phyloP scores from a whole-genome alignment of 192 early-diverging fungal species.

The Entophlyctis helioformis region DNA sequence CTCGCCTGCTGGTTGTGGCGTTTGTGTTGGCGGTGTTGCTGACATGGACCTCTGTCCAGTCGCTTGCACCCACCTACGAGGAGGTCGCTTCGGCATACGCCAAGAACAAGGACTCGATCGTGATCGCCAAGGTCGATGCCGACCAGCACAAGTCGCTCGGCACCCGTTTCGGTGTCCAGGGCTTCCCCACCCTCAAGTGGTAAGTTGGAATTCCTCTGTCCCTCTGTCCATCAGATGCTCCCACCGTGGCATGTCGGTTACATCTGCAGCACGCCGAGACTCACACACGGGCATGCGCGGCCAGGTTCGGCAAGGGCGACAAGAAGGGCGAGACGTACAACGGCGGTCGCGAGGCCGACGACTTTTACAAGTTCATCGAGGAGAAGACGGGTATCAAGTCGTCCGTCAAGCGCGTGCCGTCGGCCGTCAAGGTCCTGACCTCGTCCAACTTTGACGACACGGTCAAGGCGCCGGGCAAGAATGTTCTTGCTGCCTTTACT shows the following conservation, averaged over 20 bases:
- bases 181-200: conserved; percentile 90
- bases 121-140: conserved; percentile 71
- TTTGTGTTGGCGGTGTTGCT: too few relatives aligned
- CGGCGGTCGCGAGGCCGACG: conserved; percentile 72
- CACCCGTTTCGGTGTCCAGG: conserved; percentile 53
- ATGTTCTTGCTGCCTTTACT: conserved; percentile 85
- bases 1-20: background rate
- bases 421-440: conserved; percentile 59
- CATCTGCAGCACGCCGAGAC: background rate
- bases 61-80: conserved; percentile 47
- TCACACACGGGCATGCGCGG: background rate
- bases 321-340: conserved; percentile 67
- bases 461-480: conserved; percentile 58
- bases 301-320: conserved; percentile 67
- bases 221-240: background rate
- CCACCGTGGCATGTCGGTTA: background rate
- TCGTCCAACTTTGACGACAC: conserved; percentile 63
- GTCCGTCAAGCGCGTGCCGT: conserved; percentile 41
- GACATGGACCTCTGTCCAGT: background rate
- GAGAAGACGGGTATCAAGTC: conserved; percentile 65
- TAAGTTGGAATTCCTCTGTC: background rate
- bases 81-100: conserved; percentile 66
- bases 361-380: conserved; percentile 60
- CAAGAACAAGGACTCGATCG: conserved; percentile 57
- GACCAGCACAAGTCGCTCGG: conserved; percentile 81